Evolutionary conservation across 2,329 filamentous ascomycete genomes (phyloP).

Genomic region (Botryotinia narcissicola): DNA sequence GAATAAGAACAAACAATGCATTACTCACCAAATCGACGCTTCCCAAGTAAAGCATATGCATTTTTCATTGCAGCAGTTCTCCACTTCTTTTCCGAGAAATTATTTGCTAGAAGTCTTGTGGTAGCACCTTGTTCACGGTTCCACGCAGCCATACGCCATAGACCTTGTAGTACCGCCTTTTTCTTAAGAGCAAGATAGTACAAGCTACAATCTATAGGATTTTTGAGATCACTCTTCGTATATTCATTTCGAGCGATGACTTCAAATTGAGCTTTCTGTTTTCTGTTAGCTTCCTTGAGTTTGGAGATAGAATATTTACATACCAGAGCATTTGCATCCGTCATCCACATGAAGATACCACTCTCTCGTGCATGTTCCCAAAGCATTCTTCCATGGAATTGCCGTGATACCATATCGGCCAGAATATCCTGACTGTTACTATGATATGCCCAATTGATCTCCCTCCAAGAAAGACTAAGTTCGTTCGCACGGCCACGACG

Average conservation of each 20-base stretch:
- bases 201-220: constrained; percentile 85
- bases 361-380: constrained; percentile 86
- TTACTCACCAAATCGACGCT: constrained; percentile 72
- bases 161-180: constrained; percentile 82
- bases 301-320: constrained; percentile 36
- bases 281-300: constrained; percentile 20
- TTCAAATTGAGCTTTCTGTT: constrained; percentile 75
- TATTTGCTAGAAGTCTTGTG: constrained; percentile 76
- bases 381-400: constrained; percentile 74
- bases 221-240: constrained; percentile 79
- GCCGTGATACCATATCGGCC: constrained; percentile 74
- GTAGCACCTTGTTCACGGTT: constrained; percentile 83
- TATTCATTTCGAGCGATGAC: constrained; percentile 91
- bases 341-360: constrained; percentile 94
- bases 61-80: constrained; percentile 90
- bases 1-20: not conserved
- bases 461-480: constrained; percentile 68
- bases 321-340: constrained; percentile 73
- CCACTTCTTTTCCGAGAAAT: constrained; percentile 86
- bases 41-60: constrained; percentile 90
- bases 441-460: constrained; percentile 84
- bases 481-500: constrained; percentile 63
- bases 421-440: constrained; percentile 87
- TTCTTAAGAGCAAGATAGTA: constrained; percentile 90
- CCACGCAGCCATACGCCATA: constrained; percentile 94